Evolutionary conservation across 805 yeast species (phyloP), one percentile per base, ranked within the genome.

Genomic region (Saccharomycopsis olivae): DNA sequence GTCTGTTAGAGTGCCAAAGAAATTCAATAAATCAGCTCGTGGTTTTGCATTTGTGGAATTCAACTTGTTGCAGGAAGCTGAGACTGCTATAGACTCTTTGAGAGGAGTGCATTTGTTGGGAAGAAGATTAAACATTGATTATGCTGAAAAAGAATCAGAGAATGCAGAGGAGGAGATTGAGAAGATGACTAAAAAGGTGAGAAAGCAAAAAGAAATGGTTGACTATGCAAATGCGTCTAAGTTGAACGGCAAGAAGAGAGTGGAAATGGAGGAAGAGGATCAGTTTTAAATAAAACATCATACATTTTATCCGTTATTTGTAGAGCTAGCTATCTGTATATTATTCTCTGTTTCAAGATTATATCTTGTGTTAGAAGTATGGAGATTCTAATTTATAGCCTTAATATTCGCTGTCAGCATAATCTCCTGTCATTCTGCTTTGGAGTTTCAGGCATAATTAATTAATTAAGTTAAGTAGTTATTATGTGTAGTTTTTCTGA

Each of bases 41-140:
- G 98, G 98, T 57, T 92, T 92, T 66, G 98, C 97, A 0, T 92
- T 92, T 59, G 95, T 94, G 34, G 98, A 92, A 61, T 92, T 82
- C 56, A 66, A 82, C 9, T 65, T 92, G 30, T 70, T 84, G 17
- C 78, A 85, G 58, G 98, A 92, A 60, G 96, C 98, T 1, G 95
- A 82, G 56, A 75, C 69, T 55, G 98, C 97, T 11, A 82, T 92
- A 89, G 78, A 80, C 51, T 89, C 88, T 56, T 71, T 92, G 48
- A 82, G 79, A 56, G 98, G 98, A 46, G 96, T 94, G 2, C 98
- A 92, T 70, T 79, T 92, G 62, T 70, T 92, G 38, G 98, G 98
- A 25, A 81, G 98, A 64, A 73, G 96, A 49, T 67, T 92, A 49
- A 95, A 89, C 10, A 77, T 92, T 78, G 94, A 89, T 56, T 88